These are phyloP conservation scores for barley (Hordeum vulgare) DNA, from an alignment of 176 grass and related monocot genomes.

Conservation along the genomic window DNA sequence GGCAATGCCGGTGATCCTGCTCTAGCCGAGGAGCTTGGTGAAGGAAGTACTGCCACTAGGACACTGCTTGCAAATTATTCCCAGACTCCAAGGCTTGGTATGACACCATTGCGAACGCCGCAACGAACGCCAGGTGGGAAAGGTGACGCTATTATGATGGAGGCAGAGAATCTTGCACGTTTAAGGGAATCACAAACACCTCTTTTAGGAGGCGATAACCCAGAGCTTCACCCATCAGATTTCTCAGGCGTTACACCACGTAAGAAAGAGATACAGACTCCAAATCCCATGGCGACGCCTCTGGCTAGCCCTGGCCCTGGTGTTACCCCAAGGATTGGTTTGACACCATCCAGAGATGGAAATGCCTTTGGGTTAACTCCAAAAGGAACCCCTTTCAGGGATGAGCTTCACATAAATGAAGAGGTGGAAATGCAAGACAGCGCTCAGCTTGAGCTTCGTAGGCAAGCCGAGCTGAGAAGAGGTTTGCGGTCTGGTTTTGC, in stretches of 20 bases:
- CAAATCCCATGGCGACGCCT: conserved; percentile 86
- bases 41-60: conserved; percentile 73
- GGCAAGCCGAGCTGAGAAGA: conserved; percentile 70
- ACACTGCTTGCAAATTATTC: conserved; percentile 80
- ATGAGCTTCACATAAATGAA: conserved; percentile 84
- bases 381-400: conserved; percentile 71
- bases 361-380: conserved; percentile 59
- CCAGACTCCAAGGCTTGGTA: conserved; percentile 73
- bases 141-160: conserved; percentile 97
- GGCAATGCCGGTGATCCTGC: conserved; percentile 64
- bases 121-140: conserved; percentile 85
- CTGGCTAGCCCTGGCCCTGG: conserved; percentile 60
- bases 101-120: conserved; percentile 69
- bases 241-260: conserved; percentile 84
- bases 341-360: conserved; percentile 78
- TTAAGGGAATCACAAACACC: conserved; percentile 92
- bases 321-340: conserved; percentile 68
- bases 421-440: conserved; percentile 68
- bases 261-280: conserved; percentile 80
- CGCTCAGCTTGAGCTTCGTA: conserved; percentile 51
- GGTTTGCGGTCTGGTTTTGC: conserved; percentile 50
- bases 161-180: conserved; percentile 90
- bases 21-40: conserved; percentile 63
- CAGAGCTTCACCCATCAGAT: conserved; percentile 86
- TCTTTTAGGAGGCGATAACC: conserved; percentile 86